Conservation (phyloP, 2,329 filamentous ascomycete species). For the Penicillium sp. region DNA sequence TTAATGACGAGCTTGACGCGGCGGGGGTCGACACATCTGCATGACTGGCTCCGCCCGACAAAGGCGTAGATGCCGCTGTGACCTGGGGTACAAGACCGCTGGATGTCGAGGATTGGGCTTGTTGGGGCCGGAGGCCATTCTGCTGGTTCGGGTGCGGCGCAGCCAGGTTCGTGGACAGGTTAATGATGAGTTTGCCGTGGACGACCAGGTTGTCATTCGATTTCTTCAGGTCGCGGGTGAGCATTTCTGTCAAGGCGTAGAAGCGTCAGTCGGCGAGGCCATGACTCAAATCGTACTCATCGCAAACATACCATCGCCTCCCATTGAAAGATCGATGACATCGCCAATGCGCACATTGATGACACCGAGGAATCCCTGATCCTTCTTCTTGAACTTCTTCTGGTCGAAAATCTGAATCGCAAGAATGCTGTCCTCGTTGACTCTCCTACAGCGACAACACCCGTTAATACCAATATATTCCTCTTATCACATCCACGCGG, state of each 20-base stretch:
- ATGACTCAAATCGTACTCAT: constrained; percentile 4
- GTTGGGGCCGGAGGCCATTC: constrained; percentile 37
- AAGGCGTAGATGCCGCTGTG: constrained; percentile 25
- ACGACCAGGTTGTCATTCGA: constrained; percentile 97
- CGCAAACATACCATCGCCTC: constrained; percentile 74
- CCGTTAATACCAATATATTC: constrained; percentile 11
- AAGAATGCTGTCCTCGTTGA: constrained; percentile 91
- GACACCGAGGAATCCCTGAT: constrained; percentile 95
- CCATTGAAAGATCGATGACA: constrained; percentile 84
- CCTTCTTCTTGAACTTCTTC: constrained; percentile 99
- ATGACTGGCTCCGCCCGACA: constrained; percentile 28
- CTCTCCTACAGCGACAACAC: constrained; percentile 59
- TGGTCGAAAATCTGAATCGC: constrained; percentile 99
- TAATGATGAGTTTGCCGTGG: constrained; percentile 95
- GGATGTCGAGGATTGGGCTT: constrained; percentile 36
- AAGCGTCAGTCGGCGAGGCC: constrained; percentile 14
- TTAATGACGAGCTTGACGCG: constrained; percentile 34
- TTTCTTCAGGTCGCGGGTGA: constrained; percentile 94
- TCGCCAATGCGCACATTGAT: constrained; percentile 96
- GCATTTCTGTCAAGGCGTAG: constrained; percentile 68
- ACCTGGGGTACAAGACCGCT: constrained; percentile 40
- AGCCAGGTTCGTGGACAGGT: constrained; percentile 85
- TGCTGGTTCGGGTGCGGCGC: constrained; percentile 61
- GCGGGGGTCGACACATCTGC: constrained; percentile 31
- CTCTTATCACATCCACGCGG: neutral